These are phyloP conservation scores for Aspergillus awamori DNA, from an alignment of 2,329 filamentous ascomycete species.

Conservation along the genomic window DNA sequence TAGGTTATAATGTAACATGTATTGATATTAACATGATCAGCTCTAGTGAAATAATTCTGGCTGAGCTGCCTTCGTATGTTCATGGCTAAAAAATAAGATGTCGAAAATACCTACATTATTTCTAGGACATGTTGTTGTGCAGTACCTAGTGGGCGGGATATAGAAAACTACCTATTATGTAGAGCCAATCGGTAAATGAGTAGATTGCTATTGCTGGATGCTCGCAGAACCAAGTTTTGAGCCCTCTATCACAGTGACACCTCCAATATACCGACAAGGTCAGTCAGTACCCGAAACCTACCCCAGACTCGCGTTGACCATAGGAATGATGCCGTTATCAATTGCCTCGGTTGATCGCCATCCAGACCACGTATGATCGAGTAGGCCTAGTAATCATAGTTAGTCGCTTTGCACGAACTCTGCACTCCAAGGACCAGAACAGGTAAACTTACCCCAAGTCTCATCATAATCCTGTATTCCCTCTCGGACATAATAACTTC, in stretches of 20 bases:
- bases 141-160: no score
- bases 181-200: no score
- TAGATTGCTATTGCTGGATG: no score
- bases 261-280: not conserved
- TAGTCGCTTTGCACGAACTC: not conserved
- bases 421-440: not conserved
- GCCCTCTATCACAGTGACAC: not conserved
- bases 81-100: no score
- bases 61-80: no score
- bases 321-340: conserved; percentile 16
- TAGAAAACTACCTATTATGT: no score
- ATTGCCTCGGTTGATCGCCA: conserved; percentile 45
- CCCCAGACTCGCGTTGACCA: conserved; percentile 13
- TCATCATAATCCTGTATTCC: conserved; percentile 61
- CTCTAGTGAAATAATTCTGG: no score
- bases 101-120: no score
- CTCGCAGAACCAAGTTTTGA: no score
- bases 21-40: no score
- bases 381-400: conserved; percentile 43
- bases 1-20: no score
- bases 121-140: no score
- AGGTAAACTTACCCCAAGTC: conserved; percentile 47
- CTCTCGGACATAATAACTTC: conserved; percentile 60
- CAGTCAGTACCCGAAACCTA: not conserved
- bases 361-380: conserved; percentile 57